Base-by-base conservation (phyloP, 164 flowering plant genomes). In the Brasenia schreberi region DNA sequence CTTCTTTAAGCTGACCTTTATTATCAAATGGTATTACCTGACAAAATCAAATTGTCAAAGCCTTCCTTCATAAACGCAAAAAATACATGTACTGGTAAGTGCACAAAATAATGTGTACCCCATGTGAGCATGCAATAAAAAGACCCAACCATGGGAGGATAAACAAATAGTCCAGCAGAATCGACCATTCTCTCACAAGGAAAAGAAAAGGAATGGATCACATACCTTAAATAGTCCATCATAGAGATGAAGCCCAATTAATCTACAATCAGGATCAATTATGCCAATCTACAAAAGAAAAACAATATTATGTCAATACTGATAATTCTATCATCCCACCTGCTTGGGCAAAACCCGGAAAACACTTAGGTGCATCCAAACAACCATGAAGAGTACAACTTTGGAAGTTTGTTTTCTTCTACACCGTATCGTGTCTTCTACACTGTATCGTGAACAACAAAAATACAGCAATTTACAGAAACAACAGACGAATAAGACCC, bases 1-100 rank as follows among this genome's bases (percentile, higher is more conserved):
- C 97, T 80, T 94, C 99, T 76, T 91, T 91, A 64, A 91, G 96
- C 74, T 88, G 96, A 27, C 99, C 99, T 75, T 82, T 91, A 70
- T 85, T 94, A 68, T 94, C 97, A 70, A 94, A 89, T 44, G 97
- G 99, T 78, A 94, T 91, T 67, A 94, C 99, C 99, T 94, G 82
- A 53, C 59, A 19, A 65, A 49, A 61, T 42, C 58, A 66, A 14
- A 19, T 61, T 77, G 77, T 12, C 58, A 42, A 5, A 62, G 2
- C 66, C 10, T 49, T 14, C 10, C 10, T 9, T 49, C 10, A 49
- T 49, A 9, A 2, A 49, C 56, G 16, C 16, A 49, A 14, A 9
- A 49, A 9, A 49, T 49, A 7, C 16, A 49, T 49, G 39, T 33
- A 33, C 39, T 33, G 39, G 4, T 33, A 33, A 33, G 39, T 33